Evolutionary conservation across 805 yeast species (phyloP).

Genomic region (Zygosaccharomyces kombuchaensis): DNA sequence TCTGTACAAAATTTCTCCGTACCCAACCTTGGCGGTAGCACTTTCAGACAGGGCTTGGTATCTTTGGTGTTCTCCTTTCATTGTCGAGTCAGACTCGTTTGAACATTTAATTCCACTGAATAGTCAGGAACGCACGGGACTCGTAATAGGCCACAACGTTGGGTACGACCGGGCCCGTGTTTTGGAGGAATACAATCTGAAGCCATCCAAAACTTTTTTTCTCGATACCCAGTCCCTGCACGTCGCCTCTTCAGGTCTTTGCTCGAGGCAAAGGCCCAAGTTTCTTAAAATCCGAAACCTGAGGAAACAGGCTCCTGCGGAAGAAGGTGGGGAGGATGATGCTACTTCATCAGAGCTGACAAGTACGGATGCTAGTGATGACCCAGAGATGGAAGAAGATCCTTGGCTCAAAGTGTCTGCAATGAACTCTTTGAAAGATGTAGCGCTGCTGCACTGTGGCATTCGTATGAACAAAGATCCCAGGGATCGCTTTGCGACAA

Average conservation of each 20-base stretch:
- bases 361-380: not conserved
- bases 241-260: constrained; percentile 85
- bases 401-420: constrained; percentile 85
- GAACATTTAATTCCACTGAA: constrained; percentile 79
- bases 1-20: constrained; percentile 66
- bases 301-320: constrained; percentile 12
- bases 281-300: constrained; percentile 58
- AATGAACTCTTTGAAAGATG: constrained; percentile 73
- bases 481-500: constrained; percentile 59
- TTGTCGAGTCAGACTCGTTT: constrained; percentile 43
- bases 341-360: constrained; percentile 27
- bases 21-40: constrained; percentile 79
- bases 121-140: constrained; percentile 42
- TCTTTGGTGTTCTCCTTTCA: constrained; percentile 87
- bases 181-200: constrained; percentile 71
- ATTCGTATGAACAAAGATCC: constrained; percentile 59
- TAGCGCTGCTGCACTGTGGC: constrained; percentile 73
- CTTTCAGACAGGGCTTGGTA: constrained; percentile 80
- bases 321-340: constrained; percentile 12
- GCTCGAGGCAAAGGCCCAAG: constrained; percentile 80
- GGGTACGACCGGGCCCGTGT: constrained; percentile 88
- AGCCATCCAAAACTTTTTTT: constrained; percentile 66
- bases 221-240: constrained; percentile 93
- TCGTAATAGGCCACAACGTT: constrained; percentile 86
- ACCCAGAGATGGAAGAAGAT: constrained; percentile 44